Evolutionary conservation across 1,284 basidiomycete genomes (phyloP).

Genomic region (Trichosporon sp.): DNA sequence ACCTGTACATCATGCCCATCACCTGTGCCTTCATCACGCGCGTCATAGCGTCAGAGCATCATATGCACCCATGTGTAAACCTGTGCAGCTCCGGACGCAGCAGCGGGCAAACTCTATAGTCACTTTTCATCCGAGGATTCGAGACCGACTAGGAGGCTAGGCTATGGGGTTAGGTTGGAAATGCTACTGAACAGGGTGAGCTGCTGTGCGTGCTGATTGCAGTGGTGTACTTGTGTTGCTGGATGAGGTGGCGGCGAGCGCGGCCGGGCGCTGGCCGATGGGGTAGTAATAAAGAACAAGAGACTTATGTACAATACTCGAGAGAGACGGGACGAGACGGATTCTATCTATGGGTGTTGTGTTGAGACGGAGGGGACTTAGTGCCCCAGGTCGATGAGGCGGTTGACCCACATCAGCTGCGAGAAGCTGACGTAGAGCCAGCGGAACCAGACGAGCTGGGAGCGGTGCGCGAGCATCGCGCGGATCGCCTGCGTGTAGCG

Average conservation of each 20-base stretch:
- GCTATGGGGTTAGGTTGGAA: background rate
- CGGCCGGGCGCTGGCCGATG: background rate
- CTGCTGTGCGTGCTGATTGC: background rate
- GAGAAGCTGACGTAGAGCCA: constrained; percentile 79
- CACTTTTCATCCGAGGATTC: background rate
- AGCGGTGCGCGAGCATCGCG: constrained; percentile 70
- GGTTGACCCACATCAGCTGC: constrained; percentile 88
- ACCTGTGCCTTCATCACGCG: no score
- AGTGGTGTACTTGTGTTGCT: background rate
- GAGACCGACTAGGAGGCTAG: background rate
- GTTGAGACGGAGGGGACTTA: background rate
- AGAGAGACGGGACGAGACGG: background rate
- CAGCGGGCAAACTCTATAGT: background rate
- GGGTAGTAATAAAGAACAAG: background rate
- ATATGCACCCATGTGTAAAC: no score
- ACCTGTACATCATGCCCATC: no score
- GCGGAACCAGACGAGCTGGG: constrained; percentile 85
- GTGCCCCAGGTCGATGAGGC: constrained; percentile 55
- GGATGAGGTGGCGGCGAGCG: background rate
- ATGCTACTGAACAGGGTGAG: background rate
- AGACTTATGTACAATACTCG: background rate
- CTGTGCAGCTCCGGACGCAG: no score
- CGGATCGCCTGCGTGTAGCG: constrained; percentile 60
- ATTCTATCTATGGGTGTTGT: background rate
- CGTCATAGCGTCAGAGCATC: no score